Evolutionary conservation across 2,329 filamentous ascomycete genomes (phyloP), one percentile per base, ranked within the genome.

Genomic region (Fusarium transvaalense): DNA sequence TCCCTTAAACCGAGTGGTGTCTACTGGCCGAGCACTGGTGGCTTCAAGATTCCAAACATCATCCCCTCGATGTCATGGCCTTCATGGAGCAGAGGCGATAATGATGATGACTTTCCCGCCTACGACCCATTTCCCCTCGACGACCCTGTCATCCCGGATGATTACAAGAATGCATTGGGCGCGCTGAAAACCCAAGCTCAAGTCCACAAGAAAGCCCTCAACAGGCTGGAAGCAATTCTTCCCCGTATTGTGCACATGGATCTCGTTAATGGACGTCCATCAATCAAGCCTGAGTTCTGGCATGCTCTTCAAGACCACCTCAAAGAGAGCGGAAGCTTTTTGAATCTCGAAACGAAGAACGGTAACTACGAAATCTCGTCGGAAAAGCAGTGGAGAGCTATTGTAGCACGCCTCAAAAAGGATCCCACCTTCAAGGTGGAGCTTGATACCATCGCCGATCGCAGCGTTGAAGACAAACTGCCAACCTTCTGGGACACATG

Each of bases 231-330:
- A 46, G 71, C 78, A 0, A 77, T 85, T 6, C 76, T 92, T 5
- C 90, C 91, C 0, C 81, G 84, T 14, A 71, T 85, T 12, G 79
- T 92, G 6, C 84, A 86, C 61, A 83, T 91, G 67, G 81, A 84
- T 15, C 81, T 83, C 10, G 76, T 80, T 34, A 76, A 85, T 31
- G 89, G 89, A 15, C 82, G 84, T 12, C 77, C 81, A 0, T 78
- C 85, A 23, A 85, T 92, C 17, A 79, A 85, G 0, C 82, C 86
- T 25, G 84, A 88, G 4, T 91, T 93, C 62, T 93, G 88, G 86
- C 82, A 87, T 57, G 90, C 89, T 0, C 76, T 93, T 10, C 81
- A 83, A 25, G 84, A 85, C 54, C 82, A 85, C 58, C 84, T 91
- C 47, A 79, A 79, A 21, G 76, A 79, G 2, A 85, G 87, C 42